phyloP scores from a whole-genome alignment of 768 basidiomycete genomes.

The Lactarius hatsudake region DNA sequence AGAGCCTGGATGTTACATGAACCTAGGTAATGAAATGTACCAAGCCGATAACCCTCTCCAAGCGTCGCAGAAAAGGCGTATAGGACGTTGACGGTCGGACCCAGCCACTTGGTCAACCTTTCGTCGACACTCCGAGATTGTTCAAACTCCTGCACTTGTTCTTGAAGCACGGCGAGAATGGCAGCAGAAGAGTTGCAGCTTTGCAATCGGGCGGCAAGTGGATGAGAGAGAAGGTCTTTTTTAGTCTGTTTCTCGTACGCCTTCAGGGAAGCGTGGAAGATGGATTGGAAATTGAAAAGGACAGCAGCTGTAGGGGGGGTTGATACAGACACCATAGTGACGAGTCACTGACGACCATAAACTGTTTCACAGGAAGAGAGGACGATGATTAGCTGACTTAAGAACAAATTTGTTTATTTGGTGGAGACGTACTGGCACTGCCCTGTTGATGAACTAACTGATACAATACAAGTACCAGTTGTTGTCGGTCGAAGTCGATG shows the following conservation, averaged over 20 bases:
- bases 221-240: not conserved
- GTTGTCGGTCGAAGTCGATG: too few species aligned
- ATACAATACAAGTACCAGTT: too few species aligned
- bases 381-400: too few species aligned
- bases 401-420: too few species aligned
- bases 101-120: not conserved
- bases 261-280: not conserved
- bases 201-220: not conserved
- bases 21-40: not conserved
- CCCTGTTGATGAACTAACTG: too few species aligned
- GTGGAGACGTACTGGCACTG: too few species aligned
- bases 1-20: not conserved
- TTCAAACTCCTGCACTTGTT: not conserved
- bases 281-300: not conserved
- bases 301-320: too few species aligned
- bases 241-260: not conserved
- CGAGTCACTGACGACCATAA: too few species aligned
- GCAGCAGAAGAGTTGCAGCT: not conserved
- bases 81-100: not conserved
- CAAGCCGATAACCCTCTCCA: too few species aligned
- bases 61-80: not conserved
- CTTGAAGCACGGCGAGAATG: not conserved
- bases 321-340: too few species aligned
- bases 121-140: not conserved
- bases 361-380: too few species aligned